Base-by-base conservation (phyloP, 2,329 filamentous ascomycete genomes). In the Pseudogymnoascus sp. region DNA sequence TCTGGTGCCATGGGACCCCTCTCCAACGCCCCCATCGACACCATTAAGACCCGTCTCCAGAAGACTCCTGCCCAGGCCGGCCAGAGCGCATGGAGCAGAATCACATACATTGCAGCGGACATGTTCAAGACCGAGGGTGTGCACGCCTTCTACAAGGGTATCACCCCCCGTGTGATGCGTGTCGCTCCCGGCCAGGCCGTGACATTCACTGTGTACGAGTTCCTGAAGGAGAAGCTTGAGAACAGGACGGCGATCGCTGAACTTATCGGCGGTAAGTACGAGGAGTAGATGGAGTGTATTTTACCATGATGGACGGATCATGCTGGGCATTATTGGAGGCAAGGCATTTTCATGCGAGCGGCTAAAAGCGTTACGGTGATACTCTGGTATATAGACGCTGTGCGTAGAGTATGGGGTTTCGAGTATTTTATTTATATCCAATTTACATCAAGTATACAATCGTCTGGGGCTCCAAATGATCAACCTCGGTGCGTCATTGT, bases 91-190 rank as follows among this genome's bases (percentile, higher is more conserved):
- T 75, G 95, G 68, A 82, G 83, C 62, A 81, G 94, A 63, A 97
- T 99, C 68, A 80, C 83, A 30, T 73, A 76, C 39, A 99, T 99
- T 68, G 86, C 90, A 59, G 81, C 76, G 61, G 88, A 92, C 66
- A 94, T 93, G 90, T 92, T 92, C 78, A 89, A 85, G 86, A 90
- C 96, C 78, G 94, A 99, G 77, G 94, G 94, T 36, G 80, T 93
- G 68, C 87, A 91, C 69, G 94, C 94, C 57, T 99, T 99, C 77
- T 99, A 96, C 81, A 97, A 97, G 82, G 94, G 94, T 70, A 99
- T 99, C 76, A 99, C 94, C 53, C 94, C 94, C 6, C 85, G 94
- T 69, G 89, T 99, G 68, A 97, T 97, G 91, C 86, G 94, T 71
- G 94, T 99, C 60, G 94, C 94, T 25, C 94, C 94, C 6, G 94